A percentile compares a stretch with the other conserved stretches of the same genome.
Evolutionary conservation across 2,329 filamentous ascomycete genomes (phyloP).

Genomic region (Clarireedia paspali): DNA sequence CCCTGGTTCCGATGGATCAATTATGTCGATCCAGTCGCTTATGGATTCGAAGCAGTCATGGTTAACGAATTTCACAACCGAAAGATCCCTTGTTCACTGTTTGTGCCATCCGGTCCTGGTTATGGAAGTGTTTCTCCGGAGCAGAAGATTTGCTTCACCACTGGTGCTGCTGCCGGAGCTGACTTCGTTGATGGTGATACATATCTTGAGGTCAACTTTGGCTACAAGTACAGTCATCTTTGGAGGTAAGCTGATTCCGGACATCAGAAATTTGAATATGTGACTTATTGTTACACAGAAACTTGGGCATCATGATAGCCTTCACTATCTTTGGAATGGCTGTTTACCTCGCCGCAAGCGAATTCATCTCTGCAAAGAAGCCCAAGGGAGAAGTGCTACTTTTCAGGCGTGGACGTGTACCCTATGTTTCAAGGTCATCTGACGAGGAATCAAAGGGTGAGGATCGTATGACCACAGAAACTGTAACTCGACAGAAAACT

Average conservation of each 20-base stretch:
- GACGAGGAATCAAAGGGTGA: slow-evolving; percentile 20
- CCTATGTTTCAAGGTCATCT: slow-evolving; percentile 9
- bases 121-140: slow-evolving; percentile 14
- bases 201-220: slow-evolving; percentile 49
- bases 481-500: slow-evolving; percentile 38
- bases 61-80: slow-evolving; percentile 64
- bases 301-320: slow-evolving; percentile 61
- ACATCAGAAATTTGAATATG: slow-evolving; percentile 17
- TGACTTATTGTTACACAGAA: slow-evolving; percentile 29
- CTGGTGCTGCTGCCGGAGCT: slow-evolving; percentile 49
- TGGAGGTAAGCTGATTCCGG: slow-evolving; percentile 43
- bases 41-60: slow-evolving; percentile 64
- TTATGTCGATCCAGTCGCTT: slow-evolving; percentile 65
- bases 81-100: slow-evolving; percentile 19
- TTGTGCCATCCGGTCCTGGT: slow-evolving; percentile 19
- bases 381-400: slow-evolving; percentile 73
- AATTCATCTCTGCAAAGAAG: slow-evolving; percentile 57
- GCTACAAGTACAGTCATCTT: slow-evolving; percentile 50
- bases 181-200: slow-evolving; percentile 46
- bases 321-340: slow-evolving; percentile 55
- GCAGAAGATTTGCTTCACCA: slow-evolving; percentile 44
- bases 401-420: slow-evolving; percentile 59
- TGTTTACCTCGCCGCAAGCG: slow-evolving; percentile 57
- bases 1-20: slow-evolving; percentile 51
- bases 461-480: slow-evolving; percentile 33